phyloP scores from a whole-genome alignment of 1,139 yeast species.

The Yamadazyma kanchanaburiensis region DNA sequence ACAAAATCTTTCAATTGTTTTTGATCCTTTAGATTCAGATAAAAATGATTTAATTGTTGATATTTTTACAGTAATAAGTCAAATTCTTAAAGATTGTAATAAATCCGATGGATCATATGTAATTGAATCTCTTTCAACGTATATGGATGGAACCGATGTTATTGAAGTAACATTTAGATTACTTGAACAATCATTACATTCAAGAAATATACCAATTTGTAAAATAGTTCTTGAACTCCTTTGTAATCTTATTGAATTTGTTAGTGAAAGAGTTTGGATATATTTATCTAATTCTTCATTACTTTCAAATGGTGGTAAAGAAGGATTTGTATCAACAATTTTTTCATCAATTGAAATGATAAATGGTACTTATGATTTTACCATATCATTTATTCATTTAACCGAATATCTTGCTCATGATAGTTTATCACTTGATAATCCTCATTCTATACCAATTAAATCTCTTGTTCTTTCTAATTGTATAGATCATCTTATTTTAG shows the following conservation, averaged over 20 bases:
- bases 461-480: constrained; percentile 56
- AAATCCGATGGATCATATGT: constrained; percentile 38
- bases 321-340: constrained; percentile 61
- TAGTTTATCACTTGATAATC: constrained; percentile 43
- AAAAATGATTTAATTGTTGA: constrained; percentile 41
- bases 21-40: constrained; percentile 30
- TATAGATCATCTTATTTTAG: constrained; percentile 53
- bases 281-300: constrained; percentile 66
- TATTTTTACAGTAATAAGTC: constrained; percentile 50
- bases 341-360: constrained; percentile 75
- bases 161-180: constrained; percentile 64
- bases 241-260: constrained; percentile 42
- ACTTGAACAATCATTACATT: constrained; percentile 65
- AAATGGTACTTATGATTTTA: constrained; percentile 62
- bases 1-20: constrained; percentile 53
- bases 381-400: constrained; percentile 55
- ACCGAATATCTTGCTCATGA: constrained; percentile 52
- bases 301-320: constrained; percentile 63
- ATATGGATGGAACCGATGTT: constrained; percentile 64
- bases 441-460: constrained; percentile 15
- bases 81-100: constrained; percentile 41
- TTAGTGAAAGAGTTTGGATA: constrained; percentile 75
- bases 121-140: constrained; percentile 54
- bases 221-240: constrained; percentile 51
- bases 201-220: constrained; percentile 47